phyloP scores from a whole-genome alignment of 192 early-diverging fungal genomes.

The Endogone sp. region DNA sequence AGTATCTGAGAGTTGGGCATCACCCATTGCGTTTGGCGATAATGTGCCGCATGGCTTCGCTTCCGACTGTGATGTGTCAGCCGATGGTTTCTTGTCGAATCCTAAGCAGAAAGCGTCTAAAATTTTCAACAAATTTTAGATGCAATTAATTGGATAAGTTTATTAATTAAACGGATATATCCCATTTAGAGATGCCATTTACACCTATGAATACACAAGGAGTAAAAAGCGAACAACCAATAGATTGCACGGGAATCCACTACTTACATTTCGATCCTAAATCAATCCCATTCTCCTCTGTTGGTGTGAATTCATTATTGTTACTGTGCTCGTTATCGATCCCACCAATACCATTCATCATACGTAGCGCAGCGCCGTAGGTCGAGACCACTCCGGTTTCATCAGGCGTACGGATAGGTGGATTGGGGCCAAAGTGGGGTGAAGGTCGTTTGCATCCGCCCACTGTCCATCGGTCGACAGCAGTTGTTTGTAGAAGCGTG shows the following conservation, averaged over 20 bases:
- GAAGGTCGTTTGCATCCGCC: slow-evolving; percentile 20
- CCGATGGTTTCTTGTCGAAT: slow-evolving; percentile 16
- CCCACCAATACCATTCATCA: slow-evolving; percentile 12
- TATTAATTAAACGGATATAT: too few relatives aligned
- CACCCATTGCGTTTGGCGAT: background rate
- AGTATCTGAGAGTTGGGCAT: background rate
- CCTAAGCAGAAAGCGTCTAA: slow-evolving; percentile 30
- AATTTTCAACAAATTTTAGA: too few relatives aligned
- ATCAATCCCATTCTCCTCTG: slow-evolving; percentile 17
- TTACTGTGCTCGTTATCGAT: background rate
- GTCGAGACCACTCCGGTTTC: slow-evolving; percentile 12
- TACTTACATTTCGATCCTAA: slow-evolving; percentile 29
- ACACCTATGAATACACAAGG: background rate
- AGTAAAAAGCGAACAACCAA: background rate
- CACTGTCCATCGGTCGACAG: slow-evolving; percentile 19
- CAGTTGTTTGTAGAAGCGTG: slow-evolving; percentile 16
- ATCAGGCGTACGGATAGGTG: slow-evolving; percentile 15
- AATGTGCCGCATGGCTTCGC: background rate
- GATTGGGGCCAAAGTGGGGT: slow-evolving; percentile 21
- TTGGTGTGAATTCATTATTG: background rate
- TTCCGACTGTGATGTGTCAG: background rate
- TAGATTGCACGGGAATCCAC: background rate
- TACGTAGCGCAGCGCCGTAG: slow-evolving; percentile 17
- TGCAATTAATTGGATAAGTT: too few relatives aligned
- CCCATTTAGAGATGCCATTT: too few relatives aligned